Percentiles rank a stretch among this genome's conserved stretches.
Conservation (phyloP, 2,329 filamentous ascomycete species). For the Epichloe baconii region DNA sequence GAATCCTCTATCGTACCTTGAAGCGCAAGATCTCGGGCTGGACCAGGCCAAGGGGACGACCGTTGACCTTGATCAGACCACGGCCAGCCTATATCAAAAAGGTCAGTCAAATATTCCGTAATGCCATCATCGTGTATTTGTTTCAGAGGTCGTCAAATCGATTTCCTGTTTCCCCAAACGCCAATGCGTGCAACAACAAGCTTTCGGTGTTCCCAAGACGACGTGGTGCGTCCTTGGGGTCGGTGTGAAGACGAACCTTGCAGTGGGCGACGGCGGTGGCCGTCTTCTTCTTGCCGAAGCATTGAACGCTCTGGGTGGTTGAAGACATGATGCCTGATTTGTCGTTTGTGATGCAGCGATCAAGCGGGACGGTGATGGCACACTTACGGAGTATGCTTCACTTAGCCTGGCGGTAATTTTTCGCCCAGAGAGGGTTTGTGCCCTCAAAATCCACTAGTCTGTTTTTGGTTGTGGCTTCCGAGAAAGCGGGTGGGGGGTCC, state of each 20-base stretch:
- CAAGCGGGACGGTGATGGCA: conserved; percentile 4
- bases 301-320: conserved; percentile 72
- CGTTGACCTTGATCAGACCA: conserved; percentile 97
- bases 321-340: conserved; percentile 55
- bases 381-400: neutral
- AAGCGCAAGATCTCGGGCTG: conserved; percentile 95
- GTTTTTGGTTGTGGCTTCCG: conserved; percentile 5
- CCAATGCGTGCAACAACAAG: neutral
- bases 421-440: conserved; percentile 19
- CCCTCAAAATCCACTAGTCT: conserved; percentile 18
- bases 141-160: neutral
- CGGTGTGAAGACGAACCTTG: conserved; percentile 50
- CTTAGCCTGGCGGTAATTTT: conserved; percentile 8
- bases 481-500: neutral
- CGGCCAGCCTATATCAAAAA: conserved; percentile 24
- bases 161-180: neutral
- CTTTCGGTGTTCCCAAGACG: neutral
- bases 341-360: conserved; percentile 6
- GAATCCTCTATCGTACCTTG: conserved; percentile 51
- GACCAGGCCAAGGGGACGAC: conserved; percentile 84
- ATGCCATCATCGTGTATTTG: neutral
- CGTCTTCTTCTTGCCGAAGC: conserved; percentile 98
- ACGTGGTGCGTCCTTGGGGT: neutral
- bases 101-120: conserved; percentile 15
- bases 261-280: conserved; percentile 84